Base-by-base conservation (phyloP, 2,329 filamentous ascomycete species). In the Arthroderma uncinatum region DNA sequence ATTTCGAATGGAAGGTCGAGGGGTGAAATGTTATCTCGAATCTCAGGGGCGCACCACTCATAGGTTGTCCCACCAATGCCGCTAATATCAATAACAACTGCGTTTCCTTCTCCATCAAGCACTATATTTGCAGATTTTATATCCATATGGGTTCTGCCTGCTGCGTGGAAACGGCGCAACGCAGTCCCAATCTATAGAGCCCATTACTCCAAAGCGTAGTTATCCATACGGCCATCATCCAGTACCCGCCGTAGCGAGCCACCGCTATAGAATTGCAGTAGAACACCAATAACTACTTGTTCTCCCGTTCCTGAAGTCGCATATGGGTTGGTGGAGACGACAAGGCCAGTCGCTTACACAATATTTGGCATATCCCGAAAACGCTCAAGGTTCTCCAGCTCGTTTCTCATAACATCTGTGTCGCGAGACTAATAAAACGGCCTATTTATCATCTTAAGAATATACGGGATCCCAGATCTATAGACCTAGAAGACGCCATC, bases 71-170 rank as follows among this genome's bases (percentile, higher is more conserved):
- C 37, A 12, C 60, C 61, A 48, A 56, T 59, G 2, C 62, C 62
- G 28, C 63, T 61, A 14, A 63, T 59, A 59, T 64, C 61, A 52
- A 63, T 64, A 14, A 64, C 60, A 9, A 63, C 39, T 8, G 62
- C 62, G 58, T 63, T 59, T 47, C 40, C 25, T 16, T 55, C 23
- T 1, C 37, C 50, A 53, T 65, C 62, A 2, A 63, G 25, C 54
- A 64, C 58, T 21, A 64, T 48, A 55, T 63, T 65, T 25, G 60
- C 61, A 2, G 57, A 59, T 47, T 64, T 63, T 5, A 64, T 58
- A 50, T 65, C 62, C 57, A 65, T 59, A 37, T 65, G 59, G 40
- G 54, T 63, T 56, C 39, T 42, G 25, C 34, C 19, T n/a, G 50
- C 19, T 5, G n/a, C 37, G 33, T 62, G 61, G 14, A 63, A 55